Base-by-base conservation (phyloP, 2,329 filamentous ascomycete genomes). In the Whalleya microplaca region DNA sequence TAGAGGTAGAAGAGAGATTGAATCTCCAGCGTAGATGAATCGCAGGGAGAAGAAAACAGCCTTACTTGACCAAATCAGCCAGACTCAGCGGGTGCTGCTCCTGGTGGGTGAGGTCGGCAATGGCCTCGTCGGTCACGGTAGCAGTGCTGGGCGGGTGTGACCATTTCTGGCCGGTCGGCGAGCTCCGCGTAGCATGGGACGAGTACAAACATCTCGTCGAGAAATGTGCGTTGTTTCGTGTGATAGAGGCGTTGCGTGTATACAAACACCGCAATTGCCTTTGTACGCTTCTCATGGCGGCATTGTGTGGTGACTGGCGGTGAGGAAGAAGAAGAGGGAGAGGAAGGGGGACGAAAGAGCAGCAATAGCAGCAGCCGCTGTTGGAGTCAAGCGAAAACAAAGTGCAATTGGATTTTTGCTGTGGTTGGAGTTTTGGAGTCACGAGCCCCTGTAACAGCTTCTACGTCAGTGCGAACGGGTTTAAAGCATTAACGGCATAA, bases 51-150 rank as follows among this genome's bases (percentile, higher is more conserved):
- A 18, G n/a, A 21, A n/a, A 44, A 43, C 20, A 42, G 32, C 53
- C 79, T 65, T 80, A 96, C 90, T 89, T 94, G 66, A 97, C 90
- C 5, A 99, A 81, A 70, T 98, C 95, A 55, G 89, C 87, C 32
- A 99, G 84, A 21, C 91, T 95, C 69, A 98, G 78, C 10, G 89
- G 85, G 69, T 96, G 90, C 50, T 96, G 84, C 37, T 88, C 87
- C 69, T 89, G 87, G 55, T 86, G 86, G 29, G 93, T 91, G 45
- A 98, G 84, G 42, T 84, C 84, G 45, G 87, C 84, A 63, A 98
- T 90, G 71, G 95, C 90, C 62, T 89, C 86, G 70, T 94, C 89
- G 41, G 84, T 82, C 18, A 85, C 82, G 45, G 77, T 77, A n/a
- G 77, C 72, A 21, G 75, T 76, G 51, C 76, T 76, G 43, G 76